phyloP scores from a whole-genome alignment of 192 early-diverging fungal genomes.

The Cetraspora pellucida region DNA sequence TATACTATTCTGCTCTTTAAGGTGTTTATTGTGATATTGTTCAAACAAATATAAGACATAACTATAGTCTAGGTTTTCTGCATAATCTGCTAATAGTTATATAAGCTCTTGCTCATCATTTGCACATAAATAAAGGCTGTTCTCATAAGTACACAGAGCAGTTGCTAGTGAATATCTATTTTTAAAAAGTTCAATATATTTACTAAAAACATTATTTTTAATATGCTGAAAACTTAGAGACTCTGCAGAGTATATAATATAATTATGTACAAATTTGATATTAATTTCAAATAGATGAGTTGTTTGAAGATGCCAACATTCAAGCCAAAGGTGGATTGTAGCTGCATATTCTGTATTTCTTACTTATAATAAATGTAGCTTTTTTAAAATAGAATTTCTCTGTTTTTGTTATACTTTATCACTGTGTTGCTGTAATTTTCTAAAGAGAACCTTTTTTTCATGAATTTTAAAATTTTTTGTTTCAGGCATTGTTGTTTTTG shows the following conservation, averaged over 20 bases:
- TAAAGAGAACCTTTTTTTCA: not conserved
- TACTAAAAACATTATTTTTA: not conserved
- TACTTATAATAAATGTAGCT: too few species aligned
- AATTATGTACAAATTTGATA: not conserved
- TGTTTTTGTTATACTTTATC: too few species aligned
- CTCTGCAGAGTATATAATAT: conserved; percentile 4
- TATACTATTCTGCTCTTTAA: not conserved
- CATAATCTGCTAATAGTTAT: not conserved
- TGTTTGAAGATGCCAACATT: too few species aligned
- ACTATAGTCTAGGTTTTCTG: not conserved
- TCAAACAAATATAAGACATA: not conserved
- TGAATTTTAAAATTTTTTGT: not conserved
- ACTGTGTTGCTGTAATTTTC: not conserved
- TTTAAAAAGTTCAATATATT: conserved; percentile 10
- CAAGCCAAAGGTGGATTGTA: too few species aligned
- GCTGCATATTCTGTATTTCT: too few species aligned
- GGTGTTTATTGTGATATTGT: not conserved
- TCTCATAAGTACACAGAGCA: not conserved
- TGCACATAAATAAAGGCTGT: not conserved
- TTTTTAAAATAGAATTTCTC: not conserved
- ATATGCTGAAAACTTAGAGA: not conserved
- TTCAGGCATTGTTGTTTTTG: not conserved
- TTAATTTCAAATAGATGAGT: conserved; percentile 3
- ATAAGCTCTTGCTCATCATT: not conserved
- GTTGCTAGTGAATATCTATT: not conserved